phyloP scores from a whole-genome alignment of 225 moss, liverwort and hornwort species.

The Pseudisothecium myosuroides region DNA sequence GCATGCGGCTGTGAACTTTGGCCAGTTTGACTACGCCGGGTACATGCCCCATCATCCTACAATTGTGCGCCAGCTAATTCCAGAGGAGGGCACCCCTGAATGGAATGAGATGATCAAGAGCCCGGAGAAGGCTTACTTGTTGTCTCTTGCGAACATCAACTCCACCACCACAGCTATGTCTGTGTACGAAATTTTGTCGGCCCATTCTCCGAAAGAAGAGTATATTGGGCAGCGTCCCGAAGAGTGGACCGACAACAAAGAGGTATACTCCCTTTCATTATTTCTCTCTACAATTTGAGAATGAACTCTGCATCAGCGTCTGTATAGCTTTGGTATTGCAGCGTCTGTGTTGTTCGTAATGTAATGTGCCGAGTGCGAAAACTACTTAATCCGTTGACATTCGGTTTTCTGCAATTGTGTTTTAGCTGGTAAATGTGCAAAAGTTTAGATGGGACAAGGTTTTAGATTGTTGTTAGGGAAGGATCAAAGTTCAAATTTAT shows the following conservation, averaged over 20 bases:
- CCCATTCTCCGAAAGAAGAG: conserved; percentile 44
- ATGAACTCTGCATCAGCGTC: not conserved
- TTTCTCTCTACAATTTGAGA: too few relatives aligned
- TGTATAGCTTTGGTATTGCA: too few relatives aligned
- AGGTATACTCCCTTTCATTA: not conserved
- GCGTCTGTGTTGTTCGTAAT: too few relatives aligned
- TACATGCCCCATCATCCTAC: conserved; percentile 52
- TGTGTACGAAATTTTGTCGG: conserved; percentile 43
- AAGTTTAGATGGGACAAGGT: too few relatives aligned
- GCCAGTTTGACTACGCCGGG: conserved; percentile 52
- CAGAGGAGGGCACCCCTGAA: conserved; percentile 16
- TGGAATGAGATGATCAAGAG: conserved; percentile 2
- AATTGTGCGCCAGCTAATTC: conserved; percentile 18
- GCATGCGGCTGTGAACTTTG: conserved; percentile 58
- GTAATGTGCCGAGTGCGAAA: too few relatives aligned
- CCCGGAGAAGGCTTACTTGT: conserved; percentile 29
- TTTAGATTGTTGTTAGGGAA: too few relatives aligned
- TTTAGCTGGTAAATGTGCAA: too few relatives aligned
- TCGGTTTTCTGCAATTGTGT: too few relatives aligned
- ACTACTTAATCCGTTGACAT: too few relatives aligned
- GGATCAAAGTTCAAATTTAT: not conserved
- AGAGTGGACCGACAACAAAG: conserved; percentile 6
- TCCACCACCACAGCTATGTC: conserved; percentile 33
- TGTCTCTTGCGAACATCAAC: not conserved
- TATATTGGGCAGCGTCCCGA: conserved; percentile 4